A percentile compares a stretch with the other conserved stretches of the same genome.
Evolutionary conservation across 371 early-diverging fungal species (phyloP).

Genomic region (Mucor plumbeus): DNA sequence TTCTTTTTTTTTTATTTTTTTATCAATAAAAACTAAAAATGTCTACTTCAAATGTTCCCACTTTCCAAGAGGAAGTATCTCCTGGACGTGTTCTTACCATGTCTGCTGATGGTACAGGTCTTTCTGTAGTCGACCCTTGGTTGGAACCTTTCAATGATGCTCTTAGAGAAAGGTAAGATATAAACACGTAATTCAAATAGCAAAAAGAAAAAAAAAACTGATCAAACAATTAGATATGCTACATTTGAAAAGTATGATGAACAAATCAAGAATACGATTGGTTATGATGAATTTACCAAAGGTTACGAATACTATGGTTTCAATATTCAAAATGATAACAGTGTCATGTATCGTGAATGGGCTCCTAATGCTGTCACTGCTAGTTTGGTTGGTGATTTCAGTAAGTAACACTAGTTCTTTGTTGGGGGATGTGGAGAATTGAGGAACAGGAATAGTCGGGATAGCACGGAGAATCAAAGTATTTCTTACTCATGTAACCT

Average conservation of each 20-base stretch:
- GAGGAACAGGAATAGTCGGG: slow-evolving; percentile 9
- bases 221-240: slow-evolving; percentile 41
- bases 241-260: slow-evolving; percentile 68
- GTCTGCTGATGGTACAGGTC: slow-evolving; percentile 65
- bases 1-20: background rate
- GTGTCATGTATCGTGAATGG: slow-evolving; percentile 91
- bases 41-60: slow-evolving; percentile 11
- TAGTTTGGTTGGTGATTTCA: slow-evolving; percentile 92
- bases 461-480: background rate
- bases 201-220: no score
- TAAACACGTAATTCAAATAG: background rate
- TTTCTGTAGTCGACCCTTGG: slow-evolving; percentile 73
- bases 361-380: slow-evolving; percentile 87
- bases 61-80: slow-evolving; percentile 42
- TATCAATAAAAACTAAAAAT: background rate
- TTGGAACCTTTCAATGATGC: slow-evolving; percentile 67
- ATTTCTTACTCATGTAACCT: background rate
- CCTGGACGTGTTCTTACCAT: slow-evolving; percentile 47
- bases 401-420: slow-evolving; percentile 53
- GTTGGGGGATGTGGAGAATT: background rate
- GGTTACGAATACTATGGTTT: slow-evolving; percentile 87
- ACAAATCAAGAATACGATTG: slow-evolving; percentile 68
- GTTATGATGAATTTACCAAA: slow-evolving; percentile 80
- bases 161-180: slow-evolving; percentile 62
- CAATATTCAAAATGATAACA: slow-evolving; percentile 56